Base-by-base conservation (phyloP, 441 rosid species). In the Pelargonium myrrhifolium region DNA sequence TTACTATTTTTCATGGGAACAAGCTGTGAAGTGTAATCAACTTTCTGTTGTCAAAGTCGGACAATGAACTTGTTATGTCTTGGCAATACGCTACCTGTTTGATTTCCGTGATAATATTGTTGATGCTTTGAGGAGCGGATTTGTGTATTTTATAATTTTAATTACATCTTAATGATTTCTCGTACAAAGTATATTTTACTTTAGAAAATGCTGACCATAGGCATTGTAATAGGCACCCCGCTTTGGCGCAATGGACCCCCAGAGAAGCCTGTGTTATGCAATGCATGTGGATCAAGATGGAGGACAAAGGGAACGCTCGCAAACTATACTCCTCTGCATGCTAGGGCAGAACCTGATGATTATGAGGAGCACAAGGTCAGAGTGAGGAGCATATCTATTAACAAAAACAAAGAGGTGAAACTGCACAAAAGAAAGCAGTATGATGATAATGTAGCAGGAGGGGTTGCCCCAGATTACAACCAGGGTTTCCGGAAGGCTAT, bases 161-260 rank as follows among this genome's bases (percentile, higher is more conserved):
- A n/a, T 64, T 55, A 20, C 45, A 21, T 7, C 22, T 62, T 40
- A 18, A 28, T 42, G 14, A 15, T 12, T 45, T 45, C 53, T 45
- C 3, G 15, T 45, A 15, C 61, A 68, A 70, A 18, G 39, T 56
- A 45, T 35, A 28, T n/a, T 65, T 31, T 75, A 71, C 31, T 53
- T 5, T 8, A 26, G 28, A 17, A 5, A 22, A 35, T 24, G 68
- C 20, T 43, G 71, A 65, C 68, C 63, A 71, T 59, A 63, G 17
- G 40, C 39, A 56, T 42, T 73, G 72, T 14, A 18, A 69, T 67
- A 87, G 97, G 89, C 74, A 92, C 97, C 14, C 97, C 98, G 66
- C 92, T 95, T 65, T 95, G 99, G 99, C 86, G 98, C 71, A 95
- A 95, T 69, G 99, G 99, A 60, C 99, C 99, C 77, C 94, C 98